These are phyloP conservation scores for Xenosphaeropsis pyriputrescens DNA, from an alignment of 2,329 filamentous ascomycete species.

Conservation along the genomic window DNA sequence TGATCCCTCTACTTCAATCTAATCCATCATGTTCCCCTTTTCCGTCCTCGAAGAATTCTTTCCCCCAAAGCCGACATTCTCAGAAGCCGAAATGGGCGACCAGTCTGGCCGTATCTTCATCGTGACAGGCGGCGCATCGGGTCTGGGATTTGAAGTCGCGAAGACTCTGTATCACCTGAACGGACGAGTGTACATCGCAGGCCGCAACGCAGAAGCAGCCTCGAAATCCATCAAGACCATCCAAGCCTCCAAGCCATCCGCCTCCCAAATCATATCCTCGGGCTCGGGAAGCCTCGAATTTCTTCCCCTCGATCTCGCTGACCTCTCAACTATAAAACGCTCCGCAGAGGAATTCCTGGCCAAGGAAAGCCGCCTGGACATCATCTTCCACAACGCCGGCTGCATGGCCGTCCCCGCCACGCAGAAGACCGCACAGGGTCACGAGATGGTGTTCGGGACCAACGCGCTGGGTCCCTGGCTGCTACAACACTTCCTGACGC, in stretches of 20 bases:
- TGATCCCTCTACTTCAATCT: no score
- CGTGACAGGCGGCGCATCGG: constrained; percentile 19
- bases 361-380: constrained; percentile 19
- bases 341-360: constrained; percentile 18
- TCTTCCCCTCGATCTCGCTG: constrained; percentile 20
- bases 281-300: constrained; percentile 19
- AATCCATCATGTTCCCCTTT: no score
- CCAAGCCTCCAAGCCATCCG: constrained; percentile 8
- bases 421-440: constrained; percentile 15
- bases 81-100: neutral
- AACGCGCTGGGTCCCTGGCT: constrained; percentile 20
- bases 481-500: constrained; percentile 19
- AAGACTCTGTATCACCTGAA: constrained; percentile 21
- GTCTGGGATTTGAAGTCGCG: constrained; percentile 21
- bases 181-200: constrained; percentile 26
- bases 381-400: constrained; percentile 22
- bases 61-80: neutral
- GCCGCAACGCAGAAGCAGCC: constrained; percentile 22
- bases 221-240: constrained; percentile 21
- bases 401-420: constrained; percentile 18
- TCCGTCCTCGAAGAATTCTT: neutral
- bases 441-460: constrained; percentile 18
- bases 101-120: constrained; percentile 12
- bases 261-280: neutral
- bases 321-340: constrained; percentile 20